Conservation (phyloP, 2,329 filamentous ascomycete species). For the Ilyonectria destructans region DNA sequence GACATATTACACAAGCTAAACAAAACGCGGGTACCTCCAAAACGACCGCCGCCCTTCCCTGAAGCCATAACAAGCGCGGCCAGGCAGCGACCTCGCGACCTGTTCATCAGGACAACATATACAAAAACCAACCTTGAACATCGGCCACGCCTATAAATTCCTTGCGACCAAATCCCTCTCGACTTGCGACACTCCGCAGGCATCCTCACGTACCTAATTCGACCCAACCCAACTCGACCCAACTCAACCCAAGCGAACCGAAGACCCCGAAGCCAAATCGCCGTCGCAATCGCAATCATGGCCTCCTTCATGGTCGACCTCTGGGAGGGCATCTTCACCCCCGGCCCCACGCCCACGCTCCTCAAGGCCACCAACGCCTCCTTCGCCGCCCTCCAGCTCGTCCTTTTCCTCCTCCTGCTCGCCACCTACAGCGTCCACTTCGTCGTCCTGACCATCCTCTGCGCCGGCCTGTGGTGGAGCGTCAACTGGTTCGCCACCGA, state of each 20-base stretch:
- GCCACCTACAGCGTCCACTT: constrained; percentile 94
- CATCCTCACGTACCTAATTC: background rate
- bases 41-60: background rate
- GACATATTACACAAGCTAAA: constrained; percentile 3
- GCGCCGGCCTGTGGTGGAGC: constrained; percentile 88
- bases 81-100: background rate
- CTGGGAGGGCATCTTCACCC: constrained; percentile 94
- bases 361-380: constrained; percentile 91
- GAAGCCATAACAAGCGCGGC: background rate
- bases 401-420: constrained; percentile 83
- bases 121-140: background rate
- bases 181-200: background rate
- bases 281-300: constrained; percentile 59
- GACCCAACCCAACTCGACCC: background rate
- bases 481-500: constrained; percentile 97
- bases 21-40: constrained; percentile 1
- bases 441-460: constrained; percentile 83
- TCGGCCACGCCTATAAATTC: background rate
- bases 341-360: constrained; percentile 90
- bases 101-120: background rate
- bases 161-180: background rate
- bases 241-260: constrained; percentile 1
- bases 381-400: constrained; percentile 87
- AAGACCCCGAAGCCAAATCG: background rate
- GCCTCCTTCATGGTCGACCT: constrained; percentile 80